phyloP scores from a whole-genome alignment of 2,329 filamentous ascomycete genomes.

The Penicillium sp. region DNA sequence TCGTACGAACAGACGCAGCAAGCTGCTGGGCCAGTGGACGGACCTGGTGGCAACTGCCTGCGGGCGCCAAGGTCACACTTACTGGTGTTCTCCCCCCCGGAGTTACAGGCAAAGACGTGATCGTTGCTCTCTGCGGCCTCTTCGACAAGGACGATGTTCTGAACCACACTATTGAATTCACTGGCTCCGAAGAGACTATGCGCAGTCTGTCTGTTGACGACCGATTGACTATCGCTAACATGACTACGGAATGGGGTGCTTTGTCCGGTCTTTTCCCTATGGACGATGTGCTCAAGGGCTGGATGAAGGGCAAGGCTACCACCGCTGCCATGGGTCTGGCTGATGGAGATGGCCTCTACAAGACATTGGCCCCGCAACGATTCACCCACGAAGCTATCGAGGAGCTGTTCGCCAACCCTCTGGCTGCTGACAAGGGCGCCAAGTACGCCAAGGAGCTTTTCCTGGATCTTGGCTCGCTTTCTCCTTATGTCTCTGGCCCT shows the following conservation, averaged over 20 bases:
- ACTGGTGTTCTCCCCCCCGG: constrained; percentile 75
- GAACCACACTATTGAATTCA: constrained; percentile 90
- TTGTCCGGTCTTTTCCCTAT: constrained; percentile 79
- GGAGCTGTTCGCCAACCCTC: constrained; percentile 67
- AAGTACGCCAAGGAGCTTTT: constrained; percentile 82
- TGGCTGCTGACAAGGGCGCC: constrained; percentile 75
- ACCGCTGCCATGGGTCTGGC: constrained; percentile 64
- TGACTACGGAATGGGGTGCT: constrained; percentile 82
- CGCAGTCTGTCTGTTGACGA: constrained; percentile 72
- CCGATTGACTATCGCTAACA: constrained; percentile 71
- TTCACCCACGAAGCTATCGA: constrained; percentile 77
- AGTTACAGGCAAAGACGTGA: constrained; percentile 92
- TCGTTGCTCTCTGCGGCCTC: constrained; percentile 82
- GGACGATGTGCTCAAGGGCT: constrained; percentile 70
- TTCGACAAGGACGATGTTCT: constrained; percentile 88
- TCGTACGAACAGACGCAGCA: constrained; percentile 87
- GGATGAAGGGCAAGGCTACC: constrained; percentile 79
- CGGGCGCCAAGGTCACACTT: constrained; percentile 78
- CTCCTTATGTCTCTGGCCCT: constrained; percentile 82
- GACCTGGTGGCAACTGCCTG: constrained; percentile 90
- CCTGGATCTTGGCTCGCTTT: constrained; percentile 79
- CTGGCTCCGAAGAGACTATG: constrained; percentile 78
- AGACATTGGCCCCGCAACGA: constrained; percentile 56
- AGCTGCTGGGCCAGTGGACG: constrained; percentile 80
- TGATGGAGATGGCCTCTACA: constrained; percentile 53